These are phyloP conservation scores for Sclerotinia trifoliorum DNA, from an alignment of 2,329 filamentous ascomycete genomes.

Conservation along the genomic window DNA sequence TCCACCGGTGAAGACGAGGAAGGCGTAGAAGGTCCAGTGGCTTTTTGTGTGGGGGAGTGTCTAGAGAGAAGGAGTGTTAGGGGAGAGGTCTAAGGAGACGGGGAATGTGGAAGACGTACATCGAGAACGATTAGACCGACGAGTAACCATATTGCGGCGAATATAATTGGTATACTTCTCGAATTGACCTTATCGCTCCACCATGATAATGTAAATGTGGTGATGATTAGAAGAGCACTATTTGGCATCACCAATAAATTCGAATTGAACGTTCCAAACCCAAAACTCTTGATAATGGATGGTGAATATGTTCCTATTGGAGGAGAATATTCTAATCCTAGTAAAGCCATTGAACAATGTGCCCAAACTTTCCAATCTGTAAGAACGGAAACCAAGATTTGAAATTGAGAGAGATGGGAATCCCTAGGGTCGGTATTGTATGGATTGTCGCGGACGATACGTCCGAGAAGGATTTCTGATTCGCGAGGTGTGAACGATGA, in stretches of 20 bases:
- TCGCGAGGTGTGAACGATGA: conserved; percentile 17
- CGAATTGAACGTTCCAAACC: conserved; percentile 44
- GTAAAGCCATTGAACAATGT: conserved; percentile 21
- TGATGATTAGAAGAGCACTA: conserved; percentile 41
- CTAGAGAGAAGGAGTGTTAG: neutral
- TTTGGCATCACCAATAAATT: conserved; percentile 48
- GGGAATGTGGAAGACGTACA: neutral
- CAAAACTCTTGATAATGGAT: conserved; percentile 30
- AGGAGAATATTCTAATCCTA: conserved; percentile 17
- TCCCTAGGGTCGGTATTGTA: conserved; percentile 20
- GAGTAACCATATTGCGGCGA: conserved; percentile 20
- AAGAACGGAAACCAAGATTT: conserved; percentile 17
- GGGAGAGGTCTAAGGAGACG: neutral
- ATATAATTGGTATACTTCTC: conserved; percentile 20
- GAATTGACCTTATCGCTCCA: conserved; percentile 19
- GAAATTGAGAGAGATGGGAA: conserved; percentile 21
- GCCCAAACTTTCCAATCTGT: conserved; percentile 22
- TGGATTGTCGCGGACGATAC: conserved; percentile 18
- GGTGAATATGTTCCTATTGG: conserved; percentile 20
- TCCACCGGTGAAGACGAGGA: conserved; percentile 19
- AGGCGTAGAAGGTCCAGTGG: conserved; percentile 21
- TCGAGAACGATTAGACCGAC: conserved; percentile 19
- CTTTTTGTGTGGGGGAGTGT: conserved; percentile 19
- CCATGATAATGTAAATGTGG: conserved; percentile 31
- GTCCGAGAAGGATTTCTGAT: conserved; percentile 14